Percentiles rank a stretch among this genome's conserved stretches.
Conservation (phyloP, 169 alveolate species). For the Amoebophrya sp. region DNA sequence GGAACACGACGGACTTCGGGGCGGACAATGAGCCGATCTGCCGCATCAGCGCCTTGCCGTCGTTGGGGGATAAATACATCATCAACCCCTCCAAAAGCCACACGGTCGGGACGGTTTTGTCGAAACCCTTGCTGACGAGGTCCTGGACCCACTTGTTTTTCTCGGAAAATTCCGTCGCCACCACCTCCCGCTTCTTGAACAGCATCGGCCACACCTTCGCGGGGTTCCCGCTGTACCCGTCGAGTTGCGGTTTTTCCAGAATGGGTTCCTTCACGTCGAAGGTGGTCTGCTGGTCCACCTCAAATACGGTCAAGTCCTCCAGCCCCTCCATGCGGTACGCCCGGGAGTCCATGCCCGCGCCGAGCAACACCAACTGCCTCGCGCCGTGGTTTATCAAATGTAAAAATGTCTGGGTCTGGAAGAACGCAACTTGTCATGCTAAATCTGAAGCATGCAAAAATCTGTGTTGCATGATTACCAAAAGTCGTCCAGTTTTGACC, state of each 20-base stretch:
- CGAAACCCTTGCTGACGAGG: neutral
- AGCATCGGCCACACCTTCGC: too few relatives aligned
- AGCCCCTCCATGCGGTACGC: neutral
- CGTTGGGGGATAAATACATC: neutral
- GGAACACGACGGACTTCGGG: neutral
- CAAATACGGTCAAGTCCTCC: neutral
- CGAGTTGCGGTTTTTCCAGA: neutral
- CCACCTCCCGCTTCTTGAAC: neutral
- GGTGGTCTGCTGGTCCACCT: neutral
- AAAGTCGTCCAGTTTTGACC: too few relatives aligned
- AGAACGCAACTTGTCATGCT: too few relatives aligned
- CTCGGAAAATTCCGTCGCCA: neutral
- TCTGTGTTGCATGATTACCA: too few relatives aligned
- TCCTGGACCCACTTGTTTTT: neutral
- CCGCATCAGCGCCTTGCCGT: neutral
- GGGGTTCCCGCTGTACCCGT: neutral
- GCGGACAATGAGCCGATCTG: neutral
- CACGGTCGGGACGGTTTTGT: neutral
- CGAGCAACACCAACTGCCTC: neutral
- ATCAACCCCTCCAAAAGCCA: neutral
- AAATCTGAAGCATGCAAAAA: too few relatives aligned
- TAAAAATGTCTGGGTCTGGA: too few relatives aligned
- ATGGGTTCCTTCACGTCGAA: conserved; percentile 15
- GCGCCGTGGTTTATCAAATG: too few relatives aligned
- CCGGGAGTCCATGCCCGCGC: neutral